Base-by-base conservation (phyloP, 2,329 filamentous ascomycete genomes). In the Pestalotiopsis fici region DNA sequence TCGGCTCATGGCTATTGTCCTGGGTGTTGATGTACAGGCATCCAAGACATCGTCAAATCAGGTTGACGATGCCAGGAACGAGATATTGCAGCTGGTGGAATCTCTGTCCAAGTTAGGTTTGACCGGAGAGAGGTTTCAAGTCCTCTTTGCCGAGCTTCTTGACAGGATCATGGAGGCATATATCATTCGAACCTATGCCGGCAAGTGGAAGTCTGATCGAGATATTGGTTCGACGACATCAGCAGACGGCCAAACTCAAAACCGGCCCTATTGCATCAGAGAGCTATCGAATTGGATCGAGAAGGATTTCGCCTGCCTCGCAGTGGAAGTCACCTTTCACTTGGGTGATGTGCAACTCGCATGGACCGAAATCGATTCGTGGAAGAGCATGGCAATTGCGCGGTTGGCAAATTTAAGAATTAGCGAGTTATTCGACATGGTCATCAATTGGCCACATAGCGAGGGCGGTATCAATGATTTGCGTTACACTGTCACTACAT, bases 381-480 rank as follows among this genome's bases (percentile, higher is more conserved):
- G 91, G 87, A 91, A 91, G 74, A 88, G 91, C 54, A 90, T 91
- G 72, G 91, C 90, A 18, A 78, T 93, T 57, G 87, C 87, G 2
- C 87, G 90, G 57, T 84, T 95, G 18, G 92, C 92, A 2, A 85
- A 87, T 21, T 82, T 92, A 60, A 87, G 93, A 56, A 92, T 91
- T 59, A 83, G 86, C 7, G 90, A 94, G 74, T 82, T 96, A 11
- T 95, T 94, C 73, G 91, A 95, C 74, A 94, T 95, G 74, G 90
- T 94, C 59, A 85, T 92, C 67, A 84, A 87, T 66, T 96, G 93
- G 93, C 91, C 93, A 3, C 79, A 85, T 43, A 93, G 91, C 71
- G 84, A 86, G 65, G 90, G 90, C 2, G 93, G 91, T 1, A 85
- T 96, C 2, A 87, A 93, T 35, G 93, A 96, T 74, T 86, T 95